Evolutionary conservation across 371 early-diverging fungal genomes (phyloP).

Genomic region (Mucor saturninus): DNA sequence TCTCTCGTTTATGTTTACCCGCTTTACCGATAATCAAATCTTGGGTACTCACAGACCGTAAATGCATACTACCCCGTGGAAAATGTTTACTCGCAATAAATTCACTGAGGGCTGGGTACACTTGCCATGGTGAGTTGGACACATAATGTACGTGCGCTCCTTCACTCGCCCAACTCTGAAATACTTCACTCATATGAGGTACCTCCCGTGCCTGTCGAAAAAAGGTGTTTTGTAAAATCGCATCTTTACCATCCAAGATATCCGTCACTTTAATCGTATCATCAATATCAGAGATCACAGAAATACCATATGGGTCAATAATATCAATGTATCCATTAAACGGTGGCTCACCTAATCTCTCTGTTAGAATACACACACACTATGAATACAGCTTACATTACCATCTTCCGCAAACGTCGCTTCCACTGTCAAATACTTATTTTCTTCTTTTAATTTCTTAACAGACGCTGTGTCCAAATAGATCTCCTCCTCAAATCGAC

Average conservation of each 20-base stretch:
- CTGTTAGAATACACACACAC: background rate
- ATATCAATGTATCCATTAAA: conserved; percentile 54
- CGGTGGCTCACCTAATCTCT: conserved; percentile 14
- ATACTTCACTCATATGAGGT: conserved; percentile 48
- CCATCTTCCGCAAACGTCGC: conserved; percentile 26
- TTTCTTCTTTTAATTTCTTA: conserved; percentile 3
- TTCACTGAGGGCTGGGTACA: conserved; percentile 45
- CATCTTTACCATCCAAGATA: conserved; percentile 49
- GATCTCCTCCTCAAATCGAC: conserved; percentile 40
- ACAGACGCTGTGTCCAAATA: conserved; percentile 20
- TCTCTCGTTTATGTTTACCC: conserved; percentile 45
- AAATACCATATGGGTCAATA: conserved; percentile 55
- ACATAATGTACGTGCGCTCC: conserved; percentile 55
- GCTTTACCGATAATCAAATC: conserved; percentile 39
- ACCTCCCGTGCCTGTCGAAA: conserved; percentile 46
- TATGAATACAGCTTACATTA: background rate
- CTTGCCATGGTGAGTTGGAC: conserved; percentile 57
- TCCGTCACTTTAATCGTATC: conserved; percentile 70
- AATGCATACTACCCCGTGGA: conserved; percentile 50
- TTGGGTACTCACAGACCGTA: conserved; percentile 40
- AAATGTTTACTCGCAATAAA: conserved; percentile 42
- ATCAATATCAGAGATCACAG: conserved; percentile 67
- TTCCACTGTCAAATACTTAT: conserved; percentile 20
- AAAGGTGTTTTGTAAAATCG: conserved; percentile 51
- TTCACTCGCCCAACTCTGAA: conserved; percentile 34